Evolutionary conservation across 345 rosid genomes (phyloP), one percentile per base, ranked within the genome.

Genomic region (Microcos paniculata): DNA sequence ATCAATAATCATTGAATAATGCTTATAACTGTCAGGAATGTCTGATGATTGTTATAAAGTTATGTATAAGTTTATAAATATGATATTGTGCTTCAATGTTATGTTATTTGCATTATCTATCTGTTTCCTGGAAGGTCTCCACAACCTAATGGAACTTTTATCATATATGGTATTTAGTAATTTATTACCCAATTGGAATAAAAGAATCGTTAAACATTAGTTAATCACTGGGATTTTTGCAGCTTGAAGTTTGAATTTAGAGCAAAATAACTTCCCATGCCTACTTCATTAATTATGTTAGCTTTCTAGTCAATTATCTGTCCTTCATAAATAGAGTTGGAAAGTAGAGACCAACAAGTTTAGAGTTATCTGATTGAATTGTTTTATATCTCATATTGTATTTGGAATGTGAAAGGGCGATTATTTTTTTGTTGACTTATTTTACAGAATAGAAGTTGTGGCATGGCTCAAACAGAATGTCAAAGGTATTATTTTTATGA

Each of bases 371-470:
- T 12, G 70, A 40, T 4, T 26, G 30, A 64, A 64, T 40, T 64
- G 51, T 45, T 67, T n/a, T 24, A 43, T 45, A 67, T 67, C 71
- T 67, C 55, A 26, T 24, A 45, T 24, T 67, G 55, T 45, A 67
- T 13, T 45, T 67, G 24, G 45, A 42, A 15, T 4, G n/a, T 45
- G 15, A 15, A 15, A 15, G 55, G 21, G 21, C 24, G 53, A 45
- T 65, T 4, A 45, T 65, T 4, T 45, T 15, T 67, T 26, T 45
- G 35, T 66, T 8, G 55, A 26, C 38, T 45, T 67, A 28, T 3
- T 43, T 8, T 67, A 67, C 49, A 67, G 71, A 52, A 67, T 31
- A 67, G 71, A 67, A 67, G 49, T 52, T 67, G 35, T 26, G 71
- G 38, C 38, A 26, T 67, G 8, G 38, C 71, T 67, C 71, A 45